Evolutionary conservation across 441 rosid genomes (phyloP).

Genomic region (Euphorbia celastroides): DNA sequence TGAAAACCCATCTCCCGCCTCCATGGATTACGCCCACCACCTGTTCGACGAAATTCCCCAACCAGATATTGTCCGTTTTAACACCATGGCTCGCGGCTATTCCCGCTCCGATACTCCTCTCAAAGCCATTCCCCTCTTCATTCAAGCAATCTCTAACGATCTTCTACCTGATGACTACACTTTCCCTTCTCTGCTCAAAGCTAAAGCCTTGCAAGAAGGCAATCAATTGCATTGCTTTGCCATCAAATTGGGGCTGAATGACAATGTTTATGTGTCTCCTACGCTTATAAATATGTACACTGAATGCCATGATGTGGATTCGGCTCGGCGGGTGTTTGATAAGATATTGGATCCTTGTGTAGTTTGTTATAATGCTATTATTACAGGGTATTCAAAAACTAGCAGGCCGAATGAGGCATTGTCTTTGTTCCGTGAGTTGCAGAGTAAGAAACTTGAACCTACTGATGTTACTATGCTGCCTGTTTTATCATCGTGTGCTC

Average conservation of each 20-base stretch:
- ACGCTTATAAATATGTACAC: conserved; percentile 67
- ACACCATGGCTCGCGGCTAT: conserved; percentile 64
- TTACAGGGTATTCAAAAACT: conserved; percentile 50
- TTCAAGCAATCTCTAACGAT: conserved; percentile 29
- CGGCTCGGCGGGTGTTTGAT: conserved; percentile 60
- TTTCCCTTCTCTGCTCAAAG: conserved; percentile 68
- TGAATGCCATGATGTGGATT: conserved; percentile 55
- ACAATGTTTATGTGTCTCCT: conserved; percentile 47
- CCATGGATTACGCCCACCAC: conserved; percentile 56
- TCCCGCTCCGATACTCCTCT: conserved; percentile 46
- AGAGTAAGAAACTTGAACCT: conserved; percentile 46
- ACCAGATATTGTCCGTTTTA: conserved; percentile 44
- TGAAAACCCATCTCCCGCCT: conserved; percentile 24
- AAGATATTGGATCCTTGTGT: conserved; percentile 51
- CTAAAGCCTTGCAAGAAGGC: conserved; percentile 59
- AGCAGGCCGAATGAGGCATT: conserved; percentile 77
- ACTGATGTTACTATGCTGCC: conserved; percentile 66
- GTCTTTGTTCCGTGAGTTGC: conserved; percentile 63
- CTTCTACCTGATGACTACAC: conserved; percentile 57
- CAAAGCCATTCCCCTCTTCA: conserved; percentile 39
- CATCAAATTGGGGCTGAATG: conserved; percentile 46
- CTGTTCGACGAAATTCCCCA: conserved; percentile 57
- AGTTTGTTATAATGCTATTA: conserved; percentile 62
- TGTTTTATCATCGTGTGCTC: conserved; percentile 65
- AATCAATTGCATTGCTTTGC: conserved; percentile 64